Conservation (phyloP, 495 filamentous ascomycete species). For the Cetradonia linearis region DNA sequence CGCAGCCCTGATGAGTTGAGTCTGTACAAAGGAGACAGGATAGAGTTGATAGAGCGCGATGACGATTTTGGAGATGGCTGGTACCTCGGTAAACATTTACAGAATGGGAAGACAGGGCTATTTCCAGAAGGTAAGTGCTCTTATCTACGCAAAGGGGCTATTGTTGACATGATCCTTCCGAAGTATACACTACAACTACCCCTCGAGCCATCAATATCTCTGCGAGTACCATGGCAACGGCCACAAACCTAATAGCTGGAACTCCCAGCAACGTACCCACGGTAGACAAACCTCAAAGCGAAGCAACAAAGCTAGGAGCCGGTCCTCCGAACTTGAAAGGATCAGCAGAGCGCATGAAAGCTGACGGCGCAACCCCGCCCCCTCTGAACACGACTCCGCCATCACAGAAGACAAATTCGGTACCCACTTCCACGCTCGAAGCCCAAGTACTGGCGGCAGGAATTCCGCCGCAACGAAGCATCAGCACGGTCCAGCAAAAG, state of each 20-base stretch:
- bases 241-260: slow-evolving; percentile 7
- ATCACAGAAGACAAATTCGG: slow-evolving; percentile 21
- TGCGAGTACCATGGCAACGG: slow-evolving; percentile 17
- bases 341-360: slow-evolving; percentile 7
- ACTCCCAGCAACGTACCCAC: slow-evolving; percentile 13
- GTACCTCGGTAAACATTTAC: slow-evolving; percentile 78
- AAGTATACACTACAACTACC: slow-evolving; percentile 29
- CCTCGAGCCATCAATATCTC: slow-evolving; percentile 26
- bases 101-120: slow-evolving; percentile 65
- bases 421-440: slow-evolving; percentile 26
- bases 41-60: slow-evolving; percentile 87
- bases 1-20: slow-evolving; percentile 88
- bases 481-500: slow-evolving; percentile 35
- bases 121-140: slow-evolving; percentile 74
- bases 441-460: slow-evolving; percentile 2
- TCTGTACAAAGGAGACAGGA: slow-evolving; percentile 74
- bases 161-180: not conserved
- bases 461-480: slow-evolving; percentile 33
- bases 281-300: not conserved
- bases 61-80: slow-evolving; percentile 98
- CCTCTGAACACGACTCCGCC: slow-evolving; percentile 26
- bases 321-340: slow-evolving; percentile 3
- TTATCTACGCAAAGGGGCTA: not conserved
- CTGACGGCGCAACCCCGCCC: slow-evolving; percentile 20
- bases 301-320: slow-evolving; percentile 2